These are phyloP conservation scores for Penicillium capsulatum DNA, from an alignment of 2,329 filamentous ascomycete species.

Conservation along the genomic window DNA sequence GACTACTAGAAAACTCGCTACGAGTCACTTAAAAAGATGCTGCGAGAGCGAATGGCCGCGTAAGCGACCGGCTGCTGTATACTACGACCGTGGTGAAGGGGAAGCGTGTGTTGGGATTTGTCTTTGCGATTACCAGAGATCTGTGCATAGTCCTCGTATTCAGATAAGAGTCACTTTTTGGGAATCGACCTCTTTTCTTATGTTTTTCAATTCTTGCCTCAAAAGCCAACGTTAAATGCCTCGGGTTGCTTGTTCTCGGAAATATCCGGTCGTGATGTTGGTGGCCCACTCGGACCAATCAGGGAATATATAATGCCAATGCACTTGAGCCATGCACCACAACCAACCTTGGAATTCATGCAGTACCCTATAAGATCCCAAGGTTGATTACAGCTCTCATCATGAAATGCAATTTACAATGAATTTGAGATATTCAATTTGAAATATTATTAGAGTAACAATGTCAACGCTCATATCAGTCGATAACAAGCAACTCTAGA, in stretches of 20 bases:
- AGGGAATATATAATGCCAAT: too few species aligned
- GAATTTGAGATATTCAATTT: not conserved
- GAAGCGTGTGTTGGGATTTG: conserved; percentile 22
- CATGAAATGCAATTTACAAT: too few species aligned
- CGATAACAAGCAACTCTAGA: not conserved
- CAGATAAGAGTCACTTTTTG: conserved; percentile 30
- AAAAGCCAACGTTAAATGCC: not conserved
- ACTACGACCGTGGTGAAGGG: conserved; percentile 30
- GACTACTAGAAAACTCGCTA: conserved; percentile 32
- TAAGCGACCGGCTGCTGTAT: conserved; percentile 29
- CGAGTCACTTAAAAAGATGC: conserved; percentile 15
- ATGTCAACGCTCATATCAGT: not conserved
- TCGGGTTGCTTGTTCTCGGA: too few species aligned
- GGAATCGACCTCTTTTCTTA: conserved; percentile 26
- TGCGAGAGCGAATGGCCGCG: conserved; percentile 12
- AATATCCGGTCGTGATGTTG: too few species aligned
- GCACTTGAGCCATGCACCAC: too few species aligned
- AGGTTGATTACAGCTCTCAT: too few species aligned
- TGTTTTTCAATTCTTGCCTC: not conserved
- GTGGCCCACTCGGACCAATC: too few species aligned
- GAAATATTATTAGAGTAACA: not conserved
- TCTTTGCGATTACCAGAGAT: conserved; percentile 24
- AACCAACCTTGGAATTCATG: too few species aligned
- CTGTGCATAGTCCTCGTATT: conserved; percentile 34
- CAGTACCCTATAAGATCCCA: too few species aligned